A percentile compares a stretch with the other conserved stretches of the same genome.
Evolutionary conservation across 2,329 filamentous ascomycete genomes (phyloP).

Genomic region (Arthrobotrys musiformis): DNA sequence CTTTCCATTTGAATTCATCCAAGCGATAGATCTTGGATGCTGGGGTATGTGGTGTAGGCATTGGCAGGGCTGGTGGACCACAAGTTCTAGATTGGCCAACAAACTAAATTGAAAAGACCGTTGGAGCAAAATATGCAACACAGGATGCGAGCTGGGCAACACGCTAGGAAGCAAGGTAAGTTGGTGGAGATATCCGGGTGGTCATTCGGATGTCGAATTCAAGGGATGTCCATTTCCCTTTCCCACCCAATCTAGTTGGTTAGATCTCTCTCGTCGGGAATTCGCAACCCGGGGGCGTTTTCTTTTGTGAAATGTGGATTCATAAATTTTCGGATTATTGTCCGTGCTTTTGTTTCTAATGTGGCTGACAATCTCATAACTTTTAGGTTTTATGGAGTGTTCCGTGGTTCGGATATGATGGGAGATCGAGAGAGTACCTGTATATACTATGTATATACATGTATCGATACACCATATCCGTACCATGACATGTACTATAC

Average conservation of each 20-base stretch:
- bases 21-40: constrained; percentile 28
- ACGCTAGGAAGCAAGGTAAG: constrained; percentile 23
- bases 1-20: constrained; percentile 38
- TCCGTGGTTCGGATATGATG: constrained; percentile 9
- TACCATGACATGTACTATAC: too few relatives aligned
- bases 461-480: not conserved
- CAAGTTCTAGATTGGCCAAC: constrained; percentile 36
- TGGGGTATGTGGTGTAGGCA: constrained; percentile 8
- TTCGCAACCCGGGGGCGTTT: constrained; percentile 22
- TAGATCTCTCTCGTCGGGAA: too few relatives aligned
- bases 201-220: not conserved
- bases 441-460: too few relatives aligned
- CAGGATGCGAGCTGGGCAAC: constrained; percentile 33
- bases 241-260: too few relatives aligned
- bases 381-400: constrained; percentile 12
- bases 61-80: not conserved
- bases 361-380: constrained; percentile 9
- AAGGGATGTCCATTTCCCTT: not conserved
- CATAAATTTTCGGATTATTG: constrained; percentile 17
- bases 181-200: not conserved
- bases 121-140: constrained; percentile 35
- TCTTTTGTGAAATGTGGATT: constrained; percentile 8
- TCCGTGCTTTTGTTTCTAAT: not conserved
- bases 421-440: not conserved
- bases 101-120: constrained; percentile 24